Percentiles rank a stretch among this genome's conserved stretches.
Evolutionary conservation across 2,329 filamentous ascomycete genomes (phyloP).

Genomic region (Intubia oerlemansii): DNA sequence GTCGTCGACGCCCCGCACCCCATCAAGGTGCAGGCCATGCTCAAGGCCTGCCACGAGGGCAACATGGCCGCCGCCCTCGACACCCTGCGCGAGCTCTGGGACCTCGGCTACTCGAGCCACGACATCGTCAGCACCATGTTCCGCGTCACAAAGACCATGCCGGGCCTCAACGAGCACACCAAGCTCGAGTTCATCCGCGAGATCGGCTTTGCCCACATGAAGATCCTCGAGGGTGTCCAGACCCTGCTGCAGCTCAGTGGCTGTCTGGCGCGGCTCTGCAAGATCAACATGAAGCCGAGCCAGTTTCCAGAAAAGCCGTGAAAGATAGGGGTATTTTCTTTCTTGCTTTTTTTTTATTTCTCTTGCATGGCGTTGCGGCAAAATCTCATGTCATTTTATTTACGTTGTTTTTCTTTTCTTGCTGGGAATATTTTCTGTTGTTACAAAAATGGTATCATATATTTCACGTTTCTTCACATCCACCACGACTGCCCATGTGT

Average conservation of each 20-base stretch:
- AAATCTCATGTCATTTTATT: neutral
- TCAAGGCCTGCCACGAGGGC: constrained; percentile 88
- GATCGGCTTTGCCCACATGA: constrained; percentile 98
- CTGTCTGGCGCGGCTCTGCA: constrained; percentile 76
- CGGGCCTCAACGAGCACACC: constrained; percentile 75
- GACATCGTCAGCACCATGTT: constrained; percentile 99
- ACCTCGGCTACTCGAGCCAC: constrained; percentile 90
- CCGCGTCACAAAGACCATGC: constrained; percentile 88
- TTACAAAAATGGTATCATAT: too few relatives aligned
- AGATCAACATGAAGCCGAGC: constrained; percentile 88
- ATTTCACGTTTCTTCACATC: too few relatives aligned
- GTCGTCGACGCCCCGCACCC: constrained; percentile 95
- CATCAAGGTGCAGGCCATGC: constrained; percentile 95
- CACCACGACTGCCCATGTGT: too few relatives aligned
- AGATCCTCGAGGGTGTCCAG: constrained; percentile 92
- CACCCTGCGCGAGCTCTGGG: constrained; percentile 76
- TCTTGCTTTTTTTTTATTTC: too few relatives aligned
- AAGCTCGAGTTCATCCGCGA: constrained; percentile 97
- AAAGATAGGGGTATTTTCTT: too few relatives aligned
- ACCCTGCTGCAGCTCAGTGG: constrained; percentile 85
- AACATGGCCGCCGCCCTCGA: constrained; percentile 79
- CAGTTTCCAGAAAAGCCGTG: constrained; percentile 34
- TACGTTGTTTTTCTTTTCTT: neutral
- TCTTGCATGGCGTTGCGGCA: too few relatives aligned
- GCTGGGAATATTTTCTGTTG: neutral